Base-by-base conservation (phyloP, 495 filamentous ascomycete genomes). In the Immersiella caudata region DNA sequence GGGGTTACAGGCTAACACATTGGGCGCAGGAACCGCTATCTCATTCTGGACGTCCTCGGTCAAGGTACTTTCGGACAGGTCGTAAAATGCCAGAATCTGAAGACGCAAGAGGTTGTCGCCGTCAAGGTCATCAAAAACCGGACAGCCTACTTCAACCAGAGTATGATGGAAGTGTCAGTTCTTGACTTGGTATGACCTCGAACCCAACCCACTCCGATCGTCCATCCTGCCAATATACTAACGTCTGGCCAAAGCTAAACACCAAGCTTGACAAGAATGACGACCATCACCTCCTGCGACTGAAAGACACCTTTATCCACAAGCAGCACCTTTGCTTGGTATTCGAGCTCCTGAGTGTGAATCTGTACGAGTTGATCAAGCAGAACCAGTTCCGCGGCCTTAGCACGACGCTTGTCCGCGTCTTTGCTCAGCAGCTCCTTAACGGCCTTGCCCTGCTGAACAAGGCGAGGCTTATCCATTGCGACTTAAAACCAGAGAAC, bases 91-190 rank as follows among this genome's bases (percentile, higher is more conserved):
- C 96, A 99, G 79, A 99, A 98, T 71, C 78, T 98, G 70, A 97
- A 96, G 77, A 97, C 96, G 0, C 93, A 96, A 76, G 96, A 99
- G 78, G 96, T 99, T 36, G 94, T 99, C 26, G 96, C 96, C 1
- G 96, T 99, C 66, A 99, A 99, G 81, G 96, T 98, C 29, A 94
- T 99, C 80, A 99, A 99, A 79, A 99, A 99, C 77, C 88, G 96
- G 76, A 98, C 95, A 0, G 96, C 96, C 20, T 99, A 99, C 74
- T 99, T 99, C 83, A 99, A 99, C 74, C 96, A 99, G 78, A 99
- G 96, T 77, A 99, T 99, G 96, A 99, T 99, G 96, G 96, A 99
- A 73, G 96, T 99, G 27, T 99, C 96, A 8, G 96, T 99, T 8
- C 82, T 99, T 29, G 96, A 99, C 78, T 76, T 99, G 84, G 94